Evolutionary conservation across 176 grass and related monocot species (phyloP), one percentile per base, ranked within the genome.

Genomic region (Aegilops sharonensis): DNA sequence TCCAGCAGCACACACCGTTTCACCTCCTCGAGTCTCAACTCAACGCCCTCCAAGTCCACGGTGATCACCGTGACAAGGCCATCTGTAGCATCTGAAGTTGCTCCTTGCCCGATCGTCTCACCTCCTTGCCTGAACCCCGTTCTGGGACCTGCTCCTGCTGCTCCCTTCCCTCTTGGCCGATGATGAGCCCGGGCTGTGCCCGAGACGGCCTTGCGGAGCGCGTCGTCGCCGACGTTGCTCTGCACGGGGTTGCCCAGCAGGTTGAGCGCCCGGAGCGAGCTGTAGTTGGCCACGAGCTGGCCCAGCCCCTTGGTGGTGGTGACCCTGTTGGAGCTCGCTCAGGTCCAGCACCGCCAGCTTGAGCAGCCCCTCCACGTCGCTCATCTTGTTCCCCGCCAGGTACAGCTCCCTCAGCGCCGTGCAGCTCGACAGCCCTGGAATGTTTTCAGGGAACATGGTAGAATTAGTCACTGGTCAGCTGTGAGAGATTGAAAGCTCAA

Each of bases 371-470:
- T 99, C 97, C 11, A 94, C 94, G 32, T 92, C 90, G 47, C 97
- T 91, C 70, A 99, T 93, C 92, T 96, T 96, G 84, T 99, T 99
- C 36, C 97, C 97, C 54, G 90, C 90, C 14, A 99, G 92, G 87
- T 92, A 99, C 8, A n/a, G 81, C 86, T 99, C 97, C 85, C 90
- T 91, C 82, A 99, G 91, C 75, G 90, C 87, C 39, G 85, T 95
- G 80, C 92, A 94, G 72, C 76, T 91, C 34, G 94, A 94, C 32
- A 96, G 65, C 9, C 94, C 97, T 99, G 42, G 9, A 11, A 43
- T 43, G 42, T 43, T 43, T 43, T 43, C 3, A 35, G 31, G 31
- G 31, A 35, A 43, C 10, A 37, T 8, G 36, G 6, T 8, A 43
- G 9, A 43, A 43, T 11, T 43, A 3, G 34, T 35, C 34, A 35